Base-by-base conservation (phyloP, 495 filamentous ascomycete species). In the Cercophora sp. region DNA sequence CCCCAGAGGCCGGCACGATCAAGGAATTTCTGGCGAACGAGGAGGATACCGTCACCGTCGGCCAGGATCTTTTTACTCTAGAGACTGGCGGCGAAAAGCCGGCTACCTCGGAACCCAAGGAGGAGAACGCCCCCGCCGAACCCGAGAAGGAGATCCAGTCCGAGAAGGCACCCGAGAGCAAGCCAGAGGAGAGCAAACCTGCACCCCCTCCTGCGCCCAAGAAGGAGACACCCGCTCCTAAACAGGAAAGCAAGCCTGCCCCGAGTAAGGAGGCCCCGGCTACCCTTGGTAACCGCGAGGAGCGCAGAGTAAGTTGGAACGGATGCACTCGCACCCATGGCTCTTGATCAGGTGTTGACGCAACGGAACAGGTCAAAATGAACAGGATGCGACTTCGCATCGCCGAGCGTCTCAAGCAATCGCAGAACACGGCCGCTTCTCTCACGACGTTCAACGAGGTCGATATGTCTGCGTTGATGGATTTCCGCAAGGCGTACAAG, bases 381-480 rank as follows among this genome's bases (percentile, higher is more conserved):
- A 97, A 97, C 77, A 88, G 94, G 47, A 98, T 98, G 94, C 89
- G 93, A 44, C 81, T 97, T 37, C 84, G 93, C 18, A 98, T 97
- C 56, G 89, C 93, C 18, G 93, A 98, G 77, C 91, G 93, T 56
- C 79, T 98, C 44, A 98, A 98, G 81, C 93, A 98, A 66, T 96
- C 92, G 13, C 93, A 99, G 74, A 97, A 99, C 75, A 96, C 93
- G 4, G 93, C 94, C 47, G 93, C 93, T 27, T 96, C 93, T 13
- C 74, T 99, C 45, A 97, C 93, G 15, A 99, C 93, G 15, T 99
- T 99, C 78, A 96, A 99, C 69, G 93, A 99, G 70, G 93, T 99
- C 43, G 94, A 99, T 66, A 99, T 99, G 94, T 96, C 94, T 4
- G 85, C 86, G 10, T 73, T 99, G 16, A 96, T 99, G 89, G 89